A percentile compares a stretch with the other conserved stretches of the same genome.
These are phyloP conservation scores for Candida insectorum DNA, from an alignment of 805 yeast species.

Conservation along the genomic window DNA sequence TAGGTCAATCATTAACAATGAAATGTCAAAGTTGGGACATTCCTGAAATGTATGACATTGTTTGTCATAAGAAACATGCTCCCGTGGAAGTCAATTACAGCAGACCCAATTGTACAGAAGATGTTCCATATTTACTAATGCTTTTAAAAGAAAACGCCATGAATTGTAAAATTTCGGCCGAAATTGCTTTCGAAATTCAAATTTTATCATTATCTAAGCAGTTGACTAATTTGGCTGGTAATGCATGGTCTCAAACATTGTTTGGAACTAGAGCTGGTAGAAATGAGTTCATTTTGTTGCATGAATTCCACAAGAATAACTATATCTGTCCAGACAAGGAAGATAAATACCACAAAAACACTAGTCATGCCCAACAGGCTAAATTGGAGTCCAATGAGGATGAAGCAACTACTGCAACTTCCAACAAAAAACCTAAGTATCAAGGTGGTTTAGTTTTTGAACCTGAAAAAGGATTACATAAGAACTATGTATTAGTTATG, in stretches of 20 bases:
- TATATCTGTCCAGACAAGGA: conserved; percentile 88
- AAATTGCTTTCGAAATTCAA: conserved; percentile 78
- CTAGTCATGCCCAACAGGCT: conserved; percentile 32
- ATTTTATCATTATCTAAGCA: conserved; percentile 86
- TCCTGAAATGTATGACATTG: conserved; percentile 83
- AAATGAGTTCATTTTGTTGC: conserved; percentile 87
- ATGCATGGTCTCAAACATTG: conserved; percentile 93
- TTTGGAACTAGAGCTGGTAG: conserved; percentile 96
- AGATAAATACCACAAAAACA: conserved; percentile 36
- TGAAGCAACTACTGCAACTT: conserved; percentile 47
- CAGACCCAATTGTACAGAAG: conserved; percentile 61
- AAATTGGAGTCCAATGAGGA: conserved; percentile 33
- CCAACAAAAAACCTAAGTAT: conserved; percentile 66
- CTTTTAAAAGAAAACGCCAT: conserved; percentile 66
- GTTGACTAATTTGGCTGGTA: conserved; percentile 90
- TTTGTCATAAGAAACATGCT: conserved; percentile 59
- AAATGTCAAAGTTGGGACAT: conserved; percentile 95
- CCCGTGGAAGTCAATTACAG: conserved; percentile 73
- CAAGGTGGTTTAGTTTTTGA: conserved; percentile 96
- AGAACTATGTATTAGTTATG: conserved; percentile 87
- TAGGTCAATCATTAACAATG: conserved; percentile 88
- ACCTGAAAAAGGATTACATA: conserved; percentile 92
- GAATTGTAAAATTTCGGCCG: conserved; percentile 69
- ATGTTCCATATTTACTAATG: conserved; percentile 62
- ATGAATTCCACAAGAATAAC: conserved; percentile 79